Evolutionary conservation across 192 early-diverging fungal genomes (phyloP), one percentile per base, ranked within the genome.

Genomic region (Backusella macrospora): DNA sequence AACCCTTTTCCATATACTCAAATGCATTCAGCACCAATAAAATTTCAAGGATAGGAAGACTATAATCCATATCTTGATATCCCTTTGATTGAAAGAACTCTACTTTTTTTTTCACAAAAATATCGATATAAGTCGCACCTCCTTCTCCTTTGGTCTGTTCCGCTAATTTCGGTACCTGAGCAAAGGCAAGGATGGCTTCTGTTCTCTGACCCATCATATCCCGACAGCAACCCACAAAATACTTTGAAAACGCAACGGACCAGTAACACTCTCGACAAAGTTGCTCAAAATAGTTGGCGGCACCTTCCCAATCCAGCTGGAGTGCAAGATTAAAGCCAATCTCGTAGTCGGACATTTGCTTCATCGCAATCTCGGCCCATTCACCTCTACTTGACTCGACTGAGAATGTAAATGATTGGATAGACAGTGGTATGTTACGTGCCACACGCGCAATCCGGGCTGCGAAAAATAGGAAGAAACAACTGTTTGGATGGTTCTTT

Each of bases 161-260:
- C 76, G 78, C 78, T 16, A 86, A 29, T n/a, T 76, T 71, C 13
- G 82, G 74, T 26, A 86, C 80, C 23, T 78, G 38, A n/a, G 73
- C 77, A 64, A 90, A 93, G 75, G 89, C 88, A 16, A 83, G 48
- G 21, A 94, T 85, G 1, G 92, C 92, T 73, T 93, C 90, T 59
- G 84, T 82, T 26, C 86, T 89, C 55, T 90, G 86, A 15, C 92
- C 92, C 5, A 79, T 76, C 46, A 82, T 84, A 23, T 82, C 82
- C 5, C 78, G 63, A 18, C 79, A 77, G 5, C 79, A 81, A 1
- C 78, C 85, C 29, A 78, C 74, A 71, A 82, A 83, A 55, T 86
- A 86, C 4, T 79, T 67, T 69, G 76, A 84, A 67, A 86, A 84
- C 0, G 77, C 85, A 6, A 74, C 77, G 15, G 83, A 84, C 85